Conservation (phyloP, 768 basidiomycete species). For the Scleroderma bovista region DNA sequence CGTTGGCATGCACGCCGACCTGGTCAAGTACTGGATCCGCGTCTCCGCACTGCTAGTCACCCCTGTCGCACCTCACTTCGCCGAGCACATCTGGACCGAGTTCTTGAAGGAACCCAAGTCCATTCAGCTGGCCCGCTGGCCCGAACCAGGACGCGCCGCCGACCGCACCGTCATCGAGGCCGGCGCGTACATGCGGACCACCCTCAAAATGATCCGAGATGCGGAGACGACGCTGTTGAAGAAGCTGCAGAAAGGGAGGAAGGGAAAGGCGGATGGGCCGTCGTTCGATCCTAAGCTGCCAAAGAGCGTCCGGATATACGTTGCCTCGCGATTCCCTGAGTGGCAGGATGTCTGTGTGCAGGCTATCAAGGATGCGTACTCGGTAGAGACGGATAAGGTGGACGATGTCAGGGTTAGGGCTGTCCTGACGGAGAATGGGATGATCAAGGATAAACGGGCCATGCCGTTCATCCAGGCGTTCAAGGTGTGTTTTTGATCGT, state of each 20-base stretch:
- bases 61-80: constrained; percentile 90
- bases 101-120: constrained; percentile 71
- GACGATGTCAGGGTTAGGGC: constrained; percentile 79
- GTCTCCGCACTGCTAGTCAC: constrained; percentile 72
- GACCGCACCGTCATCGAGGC: constrained; percentile 68
- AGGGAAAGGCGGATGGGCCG: constrained; percentile 39
- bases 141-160: constrained; percentile 53
- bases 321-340: constrained; percentile 84
- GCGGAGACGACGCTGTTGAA: constrained; percentile 76
- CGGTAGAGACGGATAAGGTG: constrained; percentile 51
- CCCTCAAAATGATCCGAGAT: constrained; percentile 89
- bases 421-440: constrained; percentile 57
- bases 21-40: constrained; percentile 83
- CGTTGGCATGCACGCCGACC: constrained; percentile 85
- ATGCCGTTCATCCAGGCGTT: constrained; percentile 95
- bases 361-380: constrained; percentile 65
- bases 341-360: constrained; percentile 89
- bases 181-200: constrained; percentile 79
- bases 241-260: constrained; percentile 75
- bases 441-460: constrained; percentile 92
- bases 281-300: constrained; percentile 81
- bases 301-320: constrained; percentile 83
- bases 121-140: constrained; percentile 83
- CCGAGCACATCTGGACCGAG: constrained; percentile 83
- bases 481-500: constrained; percentile 55